phyloP scores from a whole-genome alignment of 352 stramenopile genomes.

The Phytophthora citrophthora region DNA sequence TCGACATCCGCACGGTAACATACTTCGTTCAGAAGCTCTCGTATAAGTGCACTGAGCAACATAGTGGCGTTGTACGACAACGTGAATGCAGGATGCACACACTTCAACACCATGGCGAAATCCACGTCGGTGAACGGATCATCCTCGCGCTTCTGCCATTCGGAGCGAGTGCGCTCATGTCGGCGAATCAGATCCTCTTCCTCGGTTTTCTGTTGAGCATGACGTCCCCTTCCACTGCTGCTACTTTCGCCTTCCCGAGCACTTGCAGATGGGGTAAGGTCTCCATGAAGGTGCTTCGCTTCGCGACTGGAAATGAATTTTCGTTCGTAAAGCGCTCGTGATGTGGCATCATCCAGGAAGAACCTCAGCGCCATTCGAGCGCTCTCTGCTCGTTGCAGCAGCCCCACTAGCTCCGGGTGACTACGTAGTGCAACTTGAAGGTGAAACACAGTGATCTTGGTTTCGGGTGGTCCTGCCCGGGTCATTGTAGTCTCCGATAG shows the following conservation, averaged over 20 bases:
- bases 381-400: constrained; percentile 46
- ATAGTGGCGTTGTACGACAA: constrained; percentile 60
- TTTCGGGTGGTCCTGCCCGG: constrained; percentile 43
- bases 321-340: constrained; percentile 46
- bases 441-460: constrained; percentile 60
- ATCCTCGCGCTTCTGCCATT: constrained; percentile 67
- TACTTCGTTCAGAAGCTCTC: constrained; percentile 59
- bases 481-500: constrained; percentile 34
- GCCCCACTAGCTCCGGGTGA: constrained; percentile 43
- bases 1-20: constrained; percentile 54
- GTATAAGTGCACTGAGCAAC: constrained; percentile 55
- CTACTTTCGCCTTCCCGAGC: constrained; percentile 9
- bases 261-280: background rate
- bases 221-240: constrained; percentile 7
- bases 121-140: constrained; percentile 68
- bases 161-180: constrained; percentile 52
- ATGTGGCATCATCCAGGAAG: constrained; percentile 62
- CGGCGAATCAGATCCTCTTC: constrained; percentile 49
- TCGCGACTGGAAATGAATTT: constrained; percentile 49
- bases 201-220: constrained; percentile 3
- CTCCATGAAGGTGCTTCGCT: constrained; percentile 44
- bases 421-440: constrained; percentile 59
- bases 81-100: constrained; percentile 65
- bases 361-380: constrained; percentile 48
- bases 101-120: constrained; percentile 67